Evolutionary conservation across 345 rosid species (phyloP).

Genomic region (Citrus inodora): DNA sequence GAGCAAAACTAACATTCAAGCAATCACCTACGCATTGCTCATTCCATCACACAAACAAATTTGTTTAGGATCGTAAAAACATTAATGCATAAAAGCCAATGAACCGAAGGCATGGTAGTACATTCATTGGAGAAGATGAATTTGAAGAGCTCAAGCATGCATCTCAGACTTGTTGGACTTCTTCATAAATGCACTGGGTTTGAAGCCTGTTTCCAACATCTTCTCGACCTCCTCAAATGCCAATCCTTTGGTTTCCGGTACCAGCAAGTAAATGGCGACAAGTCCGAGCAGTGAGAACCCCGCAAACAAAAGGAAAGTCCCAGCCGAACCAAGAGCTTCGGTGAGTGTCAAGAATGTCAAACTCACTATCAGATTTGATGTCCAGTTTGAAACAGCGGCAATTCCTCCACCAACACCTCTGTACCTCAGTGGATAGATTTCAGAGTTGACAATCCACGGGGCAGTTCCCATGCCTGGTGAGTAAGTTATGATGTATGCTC

Average conservation of each 20-base stretch:
- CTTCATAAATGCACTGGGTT: conserved; percentile 30
- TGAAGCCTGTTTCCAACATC: conserved; percentile 56
- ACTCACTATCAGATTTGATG: conserved; percentile 70
- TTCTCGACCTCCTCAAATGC: conserved; percentile 76
- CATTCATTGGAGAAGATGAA: neutral
- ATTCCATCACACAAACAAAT: neutral
- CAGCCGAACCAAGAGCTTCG: conserved; percentile 49
- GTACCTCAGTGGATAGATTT: conserved; percentile 80
- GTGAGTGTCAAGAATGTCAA: conserved; percentile 57
- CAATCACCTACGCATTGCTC: neutral
- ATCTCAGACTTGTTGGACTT: conserved; percentile 1
- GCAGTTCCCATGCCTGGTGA: conserved; percentile 89
- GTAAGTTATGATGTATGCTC: conserved; percentile 60
- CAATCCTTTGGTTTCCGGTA: conserved; percentile 84
- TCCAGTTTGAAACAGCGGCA: conserved; percentile 76
- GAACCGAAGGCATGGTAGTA: neutral
- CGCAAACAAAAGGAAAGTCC: conserved; percentile 68
- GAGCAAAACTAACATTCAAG: neutral
- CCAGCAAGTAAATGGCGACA: conserved; percentile 53
- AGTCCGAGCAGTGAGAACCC: conserved; percentile 45
- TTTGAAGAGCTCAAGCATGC: neutral
- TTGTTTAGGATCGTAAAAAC: neutral
- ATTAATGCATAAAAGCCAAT: neutral
- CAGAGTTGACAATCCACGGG: conserved; percentile 95
- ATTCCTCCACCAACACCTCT: conserved; percentile 89